phyloP scores from a whole-genome alignment of 2,329 filamentous ascomycete genomes.

The Penicillium freii region DNA sequence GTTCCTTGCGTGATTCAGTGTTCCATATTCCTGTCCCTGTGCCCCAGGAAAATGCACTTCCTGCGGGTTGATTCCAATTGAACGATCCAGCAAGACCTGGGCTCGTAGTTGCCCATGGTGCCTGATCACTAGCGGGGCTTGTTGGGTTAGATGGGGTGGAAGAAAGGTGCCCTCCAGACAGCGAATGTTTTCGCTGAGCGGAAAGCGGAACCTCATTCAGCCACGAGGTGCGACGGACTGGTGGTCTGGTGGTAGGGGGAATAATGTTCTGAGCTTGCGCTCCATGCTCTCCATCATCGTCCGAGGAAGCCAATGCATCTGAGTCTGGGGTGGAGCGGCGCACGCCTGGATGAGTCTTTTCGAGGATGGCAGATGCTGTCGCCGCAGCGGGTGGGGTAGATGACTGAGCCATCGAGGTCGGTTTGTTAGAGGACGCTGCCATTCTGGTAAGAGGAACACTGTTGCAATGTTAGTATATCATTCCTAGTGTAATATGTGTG shows the following conservation, averaged over 20 bases:
- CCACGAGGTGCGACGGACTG: conserved; percentile 76
- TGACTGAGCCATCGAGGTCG: conserved; percentile 30
- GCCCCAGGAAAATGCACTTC: conserved; percentile 64
- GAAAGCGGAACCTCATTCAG: conserved; percentile 74
- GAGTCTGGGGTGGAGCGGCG: conserved; percentile 90
- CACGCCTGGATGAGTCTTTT: conserved; percentile 67
- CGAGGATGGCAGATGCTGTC: conserved; percentile 65
- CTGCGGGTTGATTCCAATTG: conserved; percentile 48
- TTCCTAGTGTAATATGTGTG: neutral
- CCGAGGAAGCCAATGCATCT: conserved; percentile 87
- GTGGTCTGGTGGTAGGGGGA: conserved; percentile 55
- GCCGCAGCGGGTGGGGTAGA: conserved; percentile 51
- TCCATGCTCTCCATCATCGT: conserved; percentile 78
- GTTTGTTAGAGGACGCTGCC: conserved; percentile 38
- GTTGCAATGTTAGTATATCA: conserved; percentile 6
- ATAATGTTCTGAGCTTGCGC: conserved; percentile 50
- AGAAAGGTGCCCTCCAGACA: conserved; percentile 72
- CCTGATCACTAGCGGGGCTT: conserved; percentile 69
- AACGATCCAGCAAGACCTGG: conserved; percentile 41
- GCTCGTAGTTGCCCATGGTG: conserved; percentile 43
- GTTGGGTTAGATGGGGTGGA: conserved; percentile 76
- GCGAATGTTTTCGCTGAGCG: conserved; percentile 71
- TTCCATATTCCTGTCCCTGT: conserved; percentile 81
- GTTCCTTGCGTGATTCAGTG: conserved; percentile 69
- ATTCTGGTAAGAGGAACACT: conserved; percentile 33